These are phyloP conservation scores for Saxophila tyrrhenica DNA, from an alignment of 495 filamentous ascomycete genomes.

Conservation along the genomic window DNA sequence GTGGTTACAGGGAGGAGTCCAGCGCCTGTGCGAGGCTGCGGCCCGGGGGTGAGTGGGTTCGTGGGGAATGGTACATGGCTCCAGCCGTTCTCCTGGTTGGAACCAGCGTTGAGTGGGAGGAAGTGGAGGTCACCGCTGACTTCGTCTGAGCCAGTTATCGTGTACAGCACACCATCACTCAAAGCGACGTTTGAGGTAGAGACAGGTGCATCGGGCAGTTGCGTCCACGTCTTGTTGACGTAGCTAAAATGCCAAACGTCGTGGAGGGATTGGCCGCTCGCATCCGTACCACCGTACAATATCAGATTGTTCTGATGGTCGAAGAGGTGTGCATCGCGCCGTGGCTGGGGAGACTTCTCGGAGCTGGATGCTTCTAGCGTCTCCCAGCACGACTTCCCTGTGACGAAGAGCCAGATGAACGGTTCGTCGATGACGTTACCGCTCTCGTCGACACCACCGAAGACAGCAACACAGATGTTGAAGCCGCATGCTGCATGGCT, in stretches of 20 bases:
- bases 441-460: constrained; percentile 33
- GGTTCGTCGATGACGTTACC: constrained; percentile 33
- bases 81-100: constrained; percentile 33
- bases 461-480: constrained; percentile 32
- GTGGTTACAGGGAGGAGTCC: constrained; percentile 38
- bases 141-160: constrained; percentile 28
- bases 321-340: constrained; percentile 9
- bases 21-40: constrained; percentile 33
- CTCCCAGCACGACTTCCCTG: constrained; percentile 19
- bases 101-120: constrained; percentile 28
- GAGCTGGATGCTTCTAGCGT: constrained; percentile 21
- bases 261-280: constrained; percentile 16
- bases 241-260: constrained; percentile 42
- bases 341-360: constrained; percentile 5
- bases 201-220: constrained; percentile 31
- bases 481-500: constrained; percentile 35
- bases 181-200: constrained; percentile 31
- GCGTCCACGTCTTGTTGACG: constrained; percentile 33
- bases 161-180: constrained; percentile 34
- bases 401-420: constrained; percentile 39
- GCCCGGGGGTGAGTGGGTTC: constrained; percentile 37
- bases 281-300: constrained; percentile 32
- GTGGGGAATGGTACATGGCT: constrained; percentile 35
- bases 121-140: constrained; percentile 34
- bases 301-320: constrained; percentile 32